phyloP scores from a whole-genome alignment of 495 filamentous ascomycete species.

The Pseudomonodictys pantanalensis region DNA sequence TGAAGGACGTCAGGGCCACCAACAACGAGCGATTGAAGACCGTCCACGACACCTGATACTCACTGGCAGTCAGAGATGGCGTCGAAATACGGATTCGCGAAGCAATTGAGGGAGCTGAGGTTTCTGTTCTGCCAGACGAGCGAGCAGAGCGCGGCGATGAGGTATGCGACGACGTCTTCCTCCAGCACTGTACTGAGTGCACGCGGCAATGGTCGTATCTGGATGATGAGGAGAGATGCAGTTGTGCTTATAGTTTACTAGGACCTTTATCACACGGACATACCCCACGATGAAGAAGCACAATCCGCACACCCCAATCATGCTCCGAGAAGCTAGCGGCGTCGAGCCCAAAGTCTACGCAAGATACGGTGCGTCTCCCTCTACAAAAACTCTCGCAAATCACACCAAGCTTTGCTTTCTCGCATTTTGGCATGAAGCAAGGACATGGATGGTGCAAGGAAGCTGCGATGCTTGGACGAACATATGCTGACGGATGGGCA shows the following conservation, averaged over 20 bases:
- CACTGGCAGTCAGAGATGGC: too few relatives aligned
- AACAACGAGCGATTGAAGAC: constrained; percentile 10
- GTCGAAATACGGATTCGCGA: constrained; percentile 85
- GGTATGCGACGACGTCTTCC: constrained; percentile 50
- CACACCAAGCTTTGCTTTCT: not conserved
- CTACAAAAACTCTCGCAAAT: not conserved
- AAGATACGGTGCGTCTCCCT: constrained; percentile 72
- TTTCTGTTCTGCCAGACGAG: constrained; percentile 95
- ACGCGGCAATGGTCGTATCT: not conserved
- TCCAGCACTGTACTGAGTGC: not conserved
- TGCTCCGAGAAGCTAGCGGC: constrained; percentile 85
- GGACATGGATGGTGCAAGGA: not conserved
- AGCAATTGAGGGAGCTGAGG: constrained; percentile 87
- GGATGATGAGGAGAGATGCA: not conserved
- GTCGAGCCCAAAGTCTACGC: constrained; percentile 83
- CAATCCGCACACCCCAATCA: constrained; percentile 90
- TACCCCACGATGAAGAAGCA: constrained; percentile 99
- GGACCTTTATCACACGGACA: constrained; percentile 82
- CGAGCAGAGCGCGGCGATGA: constrained; percentile 78
- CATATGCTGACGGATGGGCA: constrained; percentile 38
- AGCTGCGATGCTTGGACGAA: not conserved
- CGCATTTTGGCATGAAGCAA: not conserved
- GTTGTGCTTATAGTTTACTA: constrained; percentile 41
- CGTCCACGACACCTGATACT: not conserved
- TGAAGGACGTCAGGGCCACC: not conserved